Conservation (phyloP, 257 asterid species). For the Capsicum baccatum region DNA sequence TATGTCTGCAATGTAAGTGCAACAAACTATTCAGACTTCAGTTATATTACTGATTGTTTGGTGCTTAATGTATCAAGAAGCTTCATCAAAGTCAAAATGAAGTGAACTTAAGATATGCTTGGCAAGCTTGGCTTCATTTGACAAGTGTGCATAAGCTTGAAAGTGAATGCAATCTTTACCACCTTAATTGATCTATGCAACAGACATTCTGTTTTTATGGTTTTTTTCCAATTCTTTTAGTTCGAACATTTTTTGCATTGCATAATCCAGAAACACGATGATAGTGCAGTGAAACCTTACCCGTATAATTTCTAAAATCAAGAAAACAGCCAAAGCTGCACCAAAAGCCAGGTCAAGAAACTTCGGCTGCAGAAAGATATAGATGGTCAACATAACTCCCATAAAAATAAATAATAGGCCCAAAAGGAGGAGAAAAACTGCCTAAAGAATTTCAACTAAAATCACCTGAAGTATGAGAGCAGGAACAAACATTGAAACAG, state of each 20-base stretch:
- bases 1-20: not conserved
- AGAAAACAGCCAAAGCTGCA: conserved; percentile 89
- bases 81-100: conserved; percentile 8
- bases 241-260: not conserved
- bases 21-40: conserved; percentile 8
- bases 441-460: conserved; percentile 22
- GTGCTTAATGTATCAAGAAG: not conserved
- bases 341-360: conserved; percentile 85
- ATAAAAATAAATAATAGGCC: not conserved
- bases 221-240: not conserved
- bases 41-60: conserved; percentile 8
- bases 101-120: not conserved
- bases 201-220: not conserved
- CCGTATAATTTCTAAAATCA: conserved; percentile 84
- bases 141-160: conserved; percentile 12
- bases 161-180: not conserved
- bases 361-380: conserved; percentile 46
- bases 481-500: conserved; percentile 62
- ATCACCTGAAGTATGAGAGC: conserved; percentile 59
- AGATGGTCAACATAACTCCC: conserved; percentile 27
- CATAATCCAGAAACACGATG: conserved; percentile 19
- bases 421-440: not conserved
- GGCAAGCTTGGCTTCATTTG: not conserved
- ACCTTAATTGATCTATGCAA: not conserved
- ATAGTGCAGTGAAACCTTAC: conserved; percentile 55